These are phyloP conservation scores for Ottelia alismoides DNA, from an alignment of 106 monocot species.

Conservation along the genomic window DNA sequence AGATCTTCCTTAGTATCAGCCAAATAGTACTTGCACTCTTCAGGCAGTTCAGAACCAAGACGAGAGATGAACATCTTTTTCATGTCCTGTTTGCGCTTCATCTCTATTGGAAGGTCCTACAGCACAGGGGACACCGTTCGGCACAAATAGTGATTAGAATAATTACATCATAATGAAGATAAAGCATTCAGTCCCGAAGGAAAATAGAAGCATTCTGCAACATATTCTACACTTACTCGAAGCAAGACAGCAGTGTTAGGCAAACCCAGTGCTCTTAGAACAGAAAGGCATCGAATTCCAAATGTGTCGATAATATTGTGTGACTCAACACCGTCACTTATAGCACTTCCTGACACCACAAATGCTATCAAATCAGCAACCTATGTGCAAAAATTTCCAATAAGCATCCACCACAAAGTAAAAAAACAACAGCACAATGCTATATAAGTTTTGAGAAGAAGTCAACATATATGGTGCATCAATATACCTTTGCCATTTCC, in stretches of 20 bases:
- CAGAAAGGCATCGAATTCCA: conserved; percentile 69
- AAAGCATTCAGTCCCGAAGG: too few relatives aligned
- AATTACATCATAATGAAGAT: too few relatives aligned
- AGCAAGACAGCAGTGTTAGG: conserved; percentile 77
- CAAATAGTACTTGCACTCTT: conserved; percentile 65
- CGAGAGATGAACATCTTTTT: conserved; percentile 53
- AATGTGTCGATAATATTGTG: conserved; percentile 47
- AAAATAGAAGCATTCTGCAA: conserved; percentile 2
- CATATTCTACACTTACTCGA: too few relatives aligned
- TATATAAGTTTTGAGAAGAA: neutral
- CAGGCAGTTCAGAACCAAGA: conserved; percentile 66
- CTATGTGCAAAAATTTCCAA: conserved; percentile 16
- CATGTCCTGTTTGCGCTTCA: conserved; percentile 45
- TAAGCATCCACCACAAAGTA: neutral
- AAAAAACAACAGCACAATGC: neutral
- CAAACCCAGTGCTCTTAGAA: conserved; percentile 70
- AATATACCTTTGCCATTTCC: conserved; percentile 82
- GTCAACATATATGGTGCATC: too few relatives aligned
- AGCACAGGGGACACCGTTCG: neutral
- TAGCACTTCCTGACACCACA: conserved; percentile 57
- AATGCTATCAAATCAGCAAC: conserved; percentile 81
- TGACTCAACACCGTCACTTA: conserved; percentile 34
- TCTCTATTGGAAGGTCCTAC: conserved; percentile 64
- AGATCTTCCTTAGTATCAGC: conserved; percentile 80
- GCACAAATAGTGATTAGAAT: neutral